Percentiles rank a stretch among this genome's conserved stretches.
Evolutionary conservation across 108 stramenopile genomes (phyloP).

Genomic region (Schizochytrium sp.): DNA sequence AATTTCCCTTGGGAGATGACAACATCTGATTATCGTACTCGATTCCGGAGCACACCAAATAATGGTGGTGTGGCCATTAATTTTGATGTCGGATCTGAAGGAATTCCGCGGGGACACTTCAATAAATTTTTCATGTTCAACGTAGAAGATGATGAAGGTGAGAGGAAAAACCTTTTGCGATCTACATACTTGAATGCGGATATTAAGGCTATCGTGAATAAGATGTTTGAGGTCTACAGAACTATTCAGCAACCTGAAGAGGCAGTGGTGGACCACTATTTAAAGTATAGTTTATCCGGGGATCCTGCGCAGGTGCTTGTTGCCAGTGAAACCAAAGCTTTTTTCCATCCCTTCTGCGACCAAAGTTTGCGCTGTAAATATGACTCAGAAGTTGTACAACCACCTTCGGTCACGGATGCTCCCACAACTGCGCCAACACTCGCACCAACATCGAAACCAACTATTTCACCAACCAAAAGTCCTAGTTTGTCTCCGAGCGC

Average conservation of each 20-base stretch:
- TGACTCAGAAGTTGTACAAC: background rate
- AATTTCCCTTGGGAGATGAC: background rate
- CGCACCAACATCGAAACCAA: background rate
- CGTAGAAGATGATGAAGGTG: background rate
- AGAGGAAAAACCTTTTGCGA: background rate
- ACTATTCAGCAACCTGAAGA: background rate
- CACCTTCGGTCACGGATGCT: background rate
- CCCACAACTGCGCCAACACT: background rate
- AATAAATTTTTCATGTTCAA: background rate
- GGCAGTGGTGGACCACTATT: background rate
- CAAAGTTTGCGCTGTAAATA: background rate
- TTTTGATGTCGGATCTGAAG: background rate
- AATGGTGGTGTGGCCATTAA: background rate
- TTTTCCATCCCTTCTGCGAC: constrained; percentile 11
- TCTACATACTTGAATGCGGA: background rate
- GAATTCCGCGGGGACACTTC: background rate
- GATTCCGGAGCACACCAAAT: background rate
- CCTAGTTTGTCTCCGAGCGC: too few relatives aligned
- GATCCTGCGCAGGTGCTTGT: background rate
- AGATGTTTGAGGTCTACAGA: background rate
- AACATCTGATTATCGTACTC: background rate
- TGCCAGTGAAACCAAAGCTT: background rate
- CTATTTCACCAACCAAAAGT: background rate
- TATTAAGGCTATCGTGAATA: background rate
- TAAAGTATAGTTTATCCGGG: background rate